These are phyloP conservation scores for Cystobasidium pallidum DNA, from an alignment of 1,284 basidiomycete genomes.

Conservation along the genomic window DNA sequence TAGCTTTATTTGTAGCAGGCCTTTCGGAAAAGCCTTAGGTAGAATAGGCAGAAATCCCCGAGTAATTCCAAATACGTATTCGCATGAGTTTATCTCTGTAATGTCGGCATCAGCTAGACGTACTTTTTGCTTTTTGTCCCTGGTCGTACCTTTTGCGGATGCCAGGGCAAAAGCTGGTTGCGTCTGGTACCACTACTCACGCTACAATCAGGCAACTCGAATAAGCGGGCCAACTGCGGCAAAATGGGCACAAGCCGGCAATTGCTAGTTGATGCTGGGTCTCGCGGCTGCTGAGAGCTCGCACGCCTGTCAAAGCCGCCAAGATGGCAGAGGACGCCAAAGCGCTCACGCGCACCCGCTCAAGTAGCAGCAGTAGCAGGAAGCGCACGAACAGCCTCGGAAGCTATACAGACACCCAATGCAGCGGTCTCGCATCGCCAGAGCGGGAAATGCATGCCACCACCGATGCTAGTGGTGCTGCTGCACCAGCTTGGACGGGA, in stretches of 20 bases:
- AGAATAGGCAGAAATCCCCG: too few species aligned
- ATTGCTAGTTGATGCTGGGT: background rate
- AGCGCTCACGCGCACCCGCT: background rate
- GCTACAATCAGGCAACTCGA: background rate
- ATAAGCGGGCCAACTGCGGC: too few species aligned
- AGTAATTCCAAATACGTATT: too few species aligned
- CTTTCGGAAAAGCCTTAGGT: too few species aligned
- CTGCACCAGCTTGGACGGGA: conserved; percentile 16
- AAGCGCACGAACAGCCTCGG: conserved; percentile 33
- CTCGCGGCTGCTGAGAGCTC: background rate
- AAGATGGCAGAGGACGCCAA: conserved; percentile 8
- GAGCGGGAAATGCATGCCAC: background rate
- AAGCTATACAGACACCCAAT: conserved; percentile 6
- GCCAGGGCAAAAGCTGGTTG: too few species aligned
- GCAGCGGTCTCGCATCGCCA: conserved; percentile 1
- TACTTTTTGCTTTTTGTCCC: too few species aligned
- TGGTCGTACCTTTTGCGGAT: too few species aligned
- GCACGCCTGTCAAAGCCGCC: background rate
- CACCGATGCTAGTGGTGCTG: background rate
- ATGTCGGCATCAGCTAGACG: too few species aligned
- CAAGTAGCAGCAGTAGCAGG: conserved; percentile 6
- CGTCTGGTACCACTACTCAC: background rate
- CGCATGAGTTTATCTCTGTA: too few species aligned
- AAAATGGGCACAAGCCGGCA: background rate
- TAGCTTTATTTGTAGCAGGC: background rate